Base-by-base conservation (phyloP, 192 early-diverging fungal genomes). In the Podila epigama region DNA sequence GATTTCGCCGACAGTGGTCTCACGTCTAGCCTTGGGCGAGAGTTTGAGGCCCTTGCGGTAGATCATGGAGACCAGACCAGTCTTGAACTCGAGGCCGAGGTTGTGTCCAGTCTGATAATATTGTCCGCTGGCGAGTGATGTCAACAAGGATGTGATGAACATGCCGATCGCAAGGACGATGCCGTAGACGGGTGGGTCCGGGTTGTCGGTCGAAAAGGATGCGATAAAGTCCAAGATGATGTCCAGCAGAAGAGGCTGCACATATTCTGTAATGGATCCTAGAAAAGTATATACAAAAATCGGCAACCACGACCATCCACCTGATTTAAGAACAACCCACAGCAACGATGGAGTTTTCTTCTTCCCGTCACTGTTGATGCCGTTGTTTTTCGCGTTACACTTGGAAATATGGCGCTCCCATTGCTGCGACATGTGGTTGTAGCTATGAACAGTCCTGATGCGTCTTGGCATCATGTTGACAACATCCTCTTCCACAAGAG, bases 1-100 rank as follows among this genome's bases (percentile, higher is more conserved):
- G 37, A 79, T 79, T 22, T 82, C 75, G 0, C 81, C 81, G 2
- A 73, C 55, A 10, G 66, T 82, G 7, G 66, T 50, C 27, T 62
- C 63, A 15, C 67, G 31, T 18, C 66, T 65, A 6, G 69, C 69
- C 2, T 58, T 61, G 0, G 81, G 77, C 5, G 68, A 71, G 0
- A 82, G 62, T 10, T 53, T 58, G 11, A 82, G 61, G 0, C 75
- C 58, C 40, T 82, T 82, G 5, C 62, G 69, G 42, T 82, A 82
- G 31, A 82, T 65, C 44, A 79, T 64, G 7, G 75, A 79, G 0
- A 60, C 68, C 41, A 82, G 31, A 0, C 70, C 81, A 0, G 66
- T 61, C 51, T 69, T 67, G 39, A 82, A 33, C 27, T 65, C 58
- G 36, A 81, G 58, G 0, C 63, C 63, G 0, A 66, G 25, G 31